Conservation (phyloP, 768 basidiomycete species). For the Phaeotremella skinneri region DNA sequence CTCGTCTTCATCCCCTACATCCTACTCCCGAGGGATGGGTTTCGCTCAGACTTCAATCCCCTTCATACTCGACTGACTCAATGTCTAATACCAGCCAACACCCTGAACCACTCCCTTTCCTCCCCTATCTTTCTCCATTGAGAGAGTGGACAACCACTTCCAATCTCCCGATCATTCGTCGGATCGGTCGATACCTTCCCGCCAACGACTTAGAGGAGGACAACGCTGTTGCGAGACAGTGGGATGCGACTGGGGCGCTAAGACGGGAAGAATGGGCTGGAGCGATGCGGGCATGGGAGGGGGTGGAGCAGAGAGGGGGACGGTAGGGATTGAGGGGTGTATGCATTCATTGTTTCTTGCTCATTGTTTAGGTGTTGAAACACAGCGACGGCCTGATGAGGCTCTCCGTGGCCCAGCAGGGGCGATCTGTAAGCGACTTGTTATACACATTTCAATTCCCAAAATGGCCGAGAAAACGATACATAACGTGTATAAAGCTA, state of each 20-base stretch:
- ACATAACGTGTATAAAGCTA: not conserved
- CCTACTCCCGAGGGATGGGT: not conserved
- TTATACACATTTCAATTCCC: no score
- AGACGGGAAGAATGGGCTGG: slow-evolving; percentile 40
- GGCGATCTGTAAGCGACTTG: no score
- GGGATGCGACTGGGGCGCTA: slow-evolving; percentile 16
- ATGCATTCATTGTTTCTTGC: no score
- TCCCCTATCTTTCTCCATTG: slow-evolving; percentile 20
- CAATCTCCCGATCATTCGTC: not conserved
- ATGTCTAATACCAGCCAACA: slow-evolving; percentile 17
- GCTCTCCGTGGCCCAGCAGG: no score
- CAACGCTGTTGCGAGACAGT: not conserved
- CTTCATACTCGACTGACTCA: slow-evolving; percentile 28
- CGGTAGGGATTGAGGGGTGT: not conserved
- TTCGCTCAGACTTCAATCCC: not conserved
- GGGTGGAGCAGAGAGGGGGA: not conserved
- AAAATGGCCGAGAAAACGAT: not conserved
- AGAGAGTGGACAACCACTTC: not conserved
- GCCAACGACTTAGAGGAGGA: not conserved
- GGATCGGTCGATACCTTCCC: not conserved
- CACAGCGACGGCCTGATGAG: no score
- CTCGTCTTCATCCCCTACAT: not conserved
- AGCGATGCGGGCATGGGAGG: slow-evolving; percentile 35
- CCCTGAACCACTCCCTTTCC: slow-evolving; percentile 26
- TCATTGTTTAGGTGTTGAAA: no score